Percentiles rank a stretch among this genome's conserved stretches.
phyloP scores from a whole-genome alignment of 2,329 filamentous ascomycete genomes.

The Colletotrichum liriopes region DNA sequence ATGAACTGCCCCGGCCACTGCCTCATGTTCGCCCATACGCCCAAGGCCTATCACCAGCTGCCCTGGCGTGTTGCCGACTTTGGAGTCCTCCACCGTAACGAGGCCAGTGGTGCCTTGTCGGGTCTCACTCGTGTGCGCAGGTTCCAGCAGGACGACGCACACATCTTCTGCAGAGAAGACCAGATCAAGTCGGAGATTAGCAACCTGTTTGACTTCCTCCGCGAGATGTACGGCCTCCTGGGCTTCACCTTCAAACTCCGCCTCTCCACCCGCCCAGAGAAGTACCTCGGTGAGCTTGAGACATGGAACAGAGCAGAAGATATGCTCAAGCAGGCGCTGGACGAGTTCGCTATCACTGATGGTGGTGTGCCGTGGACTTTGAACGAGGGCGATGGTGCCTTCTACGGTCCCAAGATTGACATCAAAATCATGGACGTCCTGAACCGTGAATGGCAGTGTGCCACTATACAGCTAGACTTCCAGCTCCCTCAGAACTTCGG shows the following conservation, averaged over 20 bases:
- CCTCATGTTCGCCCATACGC: constrained; percentile 86
- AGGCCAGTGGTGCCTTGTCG: constrained; percentile 91
- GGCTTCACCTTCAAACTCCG: constrained; percentile 85
- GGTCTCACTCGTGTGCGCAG: constrained; percentile 93
- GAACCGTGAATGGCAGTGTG: constrained; percentile 83
- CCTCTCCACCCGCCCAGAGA: constrained; percentile 91
- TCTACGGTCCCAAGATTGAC: constrained; percentile 99
- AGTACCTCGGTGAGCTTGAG: constrained; percentile 87
- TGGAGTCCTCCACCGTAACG: constrained; percentile 89
- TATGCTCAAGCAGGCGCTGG: constrained; percentile 83
- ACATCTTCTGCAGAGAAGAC: constrained; percentile 93
- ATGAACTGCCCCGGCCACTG: constrained; percentile 99
- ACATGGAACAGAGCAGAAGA: constrained; percentile 93
- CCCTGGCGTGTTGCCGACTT: constrained; percentile 96
- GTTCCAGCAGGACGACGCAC: constrained; percentile 96
- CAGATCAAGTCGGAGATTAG: constrained; percentile 84
- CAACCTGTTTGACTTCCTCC: constrained; percentile 89
- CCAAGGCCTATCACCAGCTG: constrained; percentile 89
- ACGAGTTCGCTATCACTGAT: constrained; percentile 74
- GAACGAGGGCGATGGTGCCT: constrained; percentile 95
- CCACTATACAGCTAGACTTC: constrained; percentile 96
- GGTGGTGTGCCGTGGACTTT: constrained; percentile 78
- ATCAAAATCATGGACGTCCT: constrained; percentile 94
- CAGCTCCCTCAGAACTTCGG: constrained; percentile 78
- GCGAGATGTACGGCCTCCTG: constrained; percentile 81